Conservation (phyloP, 257 asterid species). For the Penstemon davidsonii region DNA sequence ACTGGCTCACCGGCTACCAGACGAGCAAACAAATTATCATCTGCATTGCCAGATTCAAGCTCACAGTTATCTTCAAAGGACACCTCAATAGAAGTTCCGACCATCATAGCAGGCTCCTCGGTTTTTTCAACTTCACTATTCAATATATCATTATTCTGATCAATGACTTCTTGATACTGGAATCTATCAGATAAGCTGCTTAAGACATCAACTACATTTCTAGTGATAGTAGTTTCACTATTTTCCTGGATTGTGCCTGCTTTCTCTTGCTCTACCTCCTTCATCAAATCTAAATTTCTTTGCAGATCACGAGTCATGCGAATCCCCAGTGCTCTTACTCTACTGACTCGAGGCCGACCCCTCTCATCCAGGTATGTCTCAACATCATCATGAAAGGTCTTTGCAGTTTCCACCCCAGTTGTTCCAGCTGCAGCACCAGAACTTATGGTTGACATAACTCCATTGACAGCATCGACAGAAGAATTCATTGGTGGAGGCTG, state of each 20-base stretch:
- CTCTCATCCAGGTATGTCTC: constrained; percentile 91
- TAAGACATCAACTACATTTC: constrained; percentile 32
- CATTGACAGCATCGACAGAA: constrained; percentile 33
- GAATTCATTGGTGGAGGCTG: constrained; percentile 36
- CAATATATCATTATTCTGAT: constrained; percentile 31
- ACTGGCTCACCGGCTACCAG: constrained; percentile 72
- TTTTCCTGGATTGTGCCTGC: constrained; percentile 25
- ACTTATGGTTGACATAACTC: constrained; percentile 33
- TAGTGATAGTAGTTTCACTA: constrained; percentile 24
- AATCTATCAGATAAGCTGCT: constrained; percentile 29
- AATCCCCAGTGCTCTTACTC: constrained; percentile 87
- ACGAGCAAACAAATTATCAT: constrained; percentile 66
- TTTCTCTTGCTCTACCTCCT: constrained; percentile 66
- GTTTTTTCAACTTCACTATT: constrained; percentile 32
- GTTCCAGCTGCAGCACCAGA: constrained; percentile 41
- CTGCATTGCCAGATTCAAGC: constrained; percentile 40
- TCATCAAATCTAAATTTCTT: constrained; percentile 91
- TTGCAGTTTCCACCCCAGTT: constrained; percentile 47
- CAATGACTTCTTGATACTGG: constrained; percentile 35
- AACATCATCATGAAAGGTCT: constrained; percentile 55
- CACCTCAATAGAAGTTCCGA: constrained; percentile 68
- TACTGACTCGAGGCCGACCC: constrained; percentile 81
- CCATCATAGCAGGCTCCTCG: constrained; percentile 30
- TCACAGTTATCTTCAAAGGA: constrained; percentile 62
- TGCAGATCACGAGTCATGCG: constrained; percentile 97